Conservation (phyloP, 257 asterid species). For the Solanum corneliomulleri region DNA sequence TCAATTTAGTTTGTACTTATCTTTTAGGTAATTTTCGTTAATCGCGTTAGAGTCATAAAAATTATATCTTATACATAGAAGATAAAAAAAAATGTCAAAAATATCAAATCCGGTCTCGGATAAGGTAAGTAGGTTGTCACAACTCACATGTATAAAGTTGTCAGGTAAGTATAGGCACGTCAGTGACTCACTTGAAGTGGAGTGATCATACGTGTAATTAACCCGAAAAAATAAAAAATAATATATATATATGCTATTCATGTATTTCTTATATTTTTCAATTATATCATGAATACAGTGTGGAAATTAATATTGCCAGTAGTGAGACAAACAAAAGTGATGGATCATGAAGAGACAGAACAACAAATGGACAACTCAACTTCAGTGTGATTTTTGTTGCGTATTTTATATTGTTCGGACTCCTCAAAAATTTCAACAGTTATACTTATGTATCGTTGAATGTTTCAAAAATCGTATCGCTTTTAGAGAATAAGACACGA, state of each 20-base stretch:
- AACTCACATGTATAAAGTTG: neutral
- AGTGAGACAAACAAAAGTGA: constrained; percentile 44
- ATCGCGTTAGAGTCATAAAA: neutral
- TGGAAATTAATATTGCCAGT: constrained; percentile 85
- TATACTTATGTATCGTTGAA: neutral
- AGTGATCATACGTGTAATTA: neutral
- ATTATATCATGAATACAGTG: constrained; percentile 31
- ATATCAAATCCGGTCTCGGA: neutral
- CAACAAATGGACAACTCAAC: constrained; percentile 20
- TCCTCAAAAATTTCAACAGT: neutral
- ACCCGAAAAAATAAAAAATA: no score
- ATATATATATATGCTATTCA: neutral
- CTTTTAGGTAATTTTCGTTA: neutral
- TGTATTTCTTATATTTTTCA: neutral
- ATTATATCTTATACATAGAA: neutral
- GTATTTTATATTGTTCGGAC: neutral
- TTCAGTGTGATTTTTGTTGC: constrained; percentile 10
- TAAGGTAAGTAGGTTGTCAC: neutral
- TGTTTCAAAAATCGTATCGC: neutral
- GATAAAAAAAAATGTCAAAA: neutral
- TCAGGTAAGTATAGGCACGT: neutral
- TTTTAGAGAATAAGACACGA: neutral
- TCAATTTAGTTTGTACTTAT: neutral
- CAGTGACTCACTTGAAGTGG: neutral
- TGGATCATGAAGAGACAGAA: constrained; percentile 45